These are phyloP conservation scores for Sugiyamaella grinbergsii DNA, from an alignment of 1,139 yeast species.

Conservation along the genomic window DNA sequence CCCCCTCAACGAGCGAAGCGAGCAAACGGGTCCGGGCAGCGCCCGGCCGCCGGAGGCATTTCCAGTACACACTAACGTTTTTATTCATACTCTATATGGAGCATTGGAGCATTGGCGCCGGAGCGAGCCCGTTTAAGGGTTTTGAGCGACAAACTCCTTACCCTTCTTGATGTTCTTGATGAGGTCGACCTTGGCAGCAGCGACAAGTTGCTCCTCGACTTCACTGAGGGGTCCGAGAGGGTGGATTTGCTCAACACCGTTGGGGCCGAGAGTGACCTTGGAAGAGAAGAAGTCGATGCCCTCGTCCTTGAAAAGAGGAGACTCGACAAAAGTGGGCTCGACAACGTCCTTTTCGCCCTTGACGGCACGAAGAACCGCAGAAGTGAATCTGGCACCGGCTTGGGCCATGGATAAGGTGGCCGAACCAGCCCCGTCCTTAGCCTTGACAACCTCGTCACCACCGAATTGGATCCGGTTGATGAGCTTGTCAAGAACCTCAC, in stretches of 20 bases:
- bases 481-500: conserved; percentile 64
- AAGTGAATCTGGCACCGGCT: conserved; percentile 83
- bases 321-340: conserved; percentile 64
- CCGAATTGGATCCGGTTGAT: conserved; percentile 92
- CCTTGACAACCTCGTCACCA: conserved; percentile 96
- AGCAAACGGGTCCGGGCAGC: conserved; percentile 5
- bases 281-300: conserved; percentile 93
- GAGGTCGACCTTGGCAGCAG: conserved; percentile 46
- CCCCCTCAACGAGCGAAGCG: too few species aligned
- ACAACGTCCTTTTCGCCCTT: conserved; percentile 51
- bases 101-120: neutral
- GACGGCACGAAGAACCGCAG: conserved; percentile 48
- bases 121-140: conserved; percentile 39
- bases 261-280: conserved; percentile 83
- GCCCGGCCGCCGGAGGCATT: conserved; percentile 14
- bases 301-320: conserved; percentile 79
- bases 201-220: conserved; percentile 72
- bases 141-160: conserved; percentile 53
- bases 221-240: conserved; percentile 76
- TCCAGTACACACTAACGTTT: too few species aligned
- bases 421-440: conserved; percentile 92
- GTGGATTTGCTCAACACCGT: conserved; percentile 82
- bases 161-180: conserved; percentile 74
- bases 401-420: conserved; percentile 97
- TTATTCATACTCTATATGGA: neutral